phyloP scores from a whole-genome alignment of 164 flowering plant species.

The Magnolia changhungtana region DNA sequence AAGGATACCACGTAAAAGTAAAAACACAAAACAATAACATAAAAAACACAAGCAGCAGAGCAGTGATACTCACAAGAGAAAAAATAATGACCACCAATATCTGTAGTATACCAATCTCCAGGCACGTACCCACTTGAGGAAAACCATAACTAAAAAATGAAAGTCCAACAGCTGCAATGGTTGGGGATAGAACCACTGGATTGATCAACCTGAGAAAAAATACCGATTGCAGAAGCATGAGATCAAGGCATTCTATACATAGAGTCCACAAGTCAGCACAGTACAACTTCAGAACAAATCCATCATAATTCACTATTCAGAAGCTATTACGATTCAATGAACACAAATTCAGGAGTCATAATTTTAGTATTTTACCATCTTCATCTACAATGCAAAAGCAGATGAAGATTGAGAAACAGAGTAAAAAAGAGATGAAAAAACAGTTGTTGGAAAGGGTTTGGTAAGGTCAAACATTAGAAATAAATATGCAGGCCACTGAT shows the following conservation, averaged over 20 bases:
- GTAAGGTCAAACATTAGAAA: too few relatives aligned
- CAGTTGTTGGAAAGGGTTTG: too few relatives aligned
- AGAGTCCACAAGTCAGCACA: not conserved
- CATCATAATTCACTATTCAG: too few relatives aligned
- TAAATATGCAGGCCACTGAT: too few relatives aligned
- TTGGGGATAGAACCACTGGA: constrained; percentile 97
- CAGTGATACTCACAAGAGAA: constrained; percentile 69
- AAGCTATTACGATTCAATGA: too few relatives aligned
- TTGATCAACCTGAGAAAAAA: constrained; percentile 67
- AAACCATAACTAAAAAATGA: constrained; percentile 97
- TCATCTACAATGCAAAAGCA: too few relatives aligned
- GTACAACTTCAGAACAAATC: constrained; percentile 4
- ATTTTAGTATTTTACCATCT: too few relatives aligned
- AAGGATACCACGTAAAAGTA: not conserved
- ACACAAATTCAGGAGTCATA: too few relatives aligned
- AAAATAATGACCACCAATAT: constrained; percentile 77
- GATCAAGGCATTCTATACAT: not conserved
- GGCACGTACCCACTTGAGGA: constrained; percentile 83
- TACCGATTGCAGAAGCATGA: constrained; percentile 11
- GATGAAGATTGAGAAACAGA: too few relatives aligned
- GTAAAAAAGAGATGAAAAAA: too few relatives aligned
- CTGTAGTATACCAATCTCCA: constrained; percentile 92
- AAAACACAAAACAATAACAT: not conserved
- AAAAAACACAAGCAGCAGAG: not conserved
- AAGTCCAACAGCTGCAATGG: constrained; percentile 97